Evolutionary conservation across 202 grass and related monocot species (phyloP).

Genomic region (Brachypodium distachyon): DNA sequence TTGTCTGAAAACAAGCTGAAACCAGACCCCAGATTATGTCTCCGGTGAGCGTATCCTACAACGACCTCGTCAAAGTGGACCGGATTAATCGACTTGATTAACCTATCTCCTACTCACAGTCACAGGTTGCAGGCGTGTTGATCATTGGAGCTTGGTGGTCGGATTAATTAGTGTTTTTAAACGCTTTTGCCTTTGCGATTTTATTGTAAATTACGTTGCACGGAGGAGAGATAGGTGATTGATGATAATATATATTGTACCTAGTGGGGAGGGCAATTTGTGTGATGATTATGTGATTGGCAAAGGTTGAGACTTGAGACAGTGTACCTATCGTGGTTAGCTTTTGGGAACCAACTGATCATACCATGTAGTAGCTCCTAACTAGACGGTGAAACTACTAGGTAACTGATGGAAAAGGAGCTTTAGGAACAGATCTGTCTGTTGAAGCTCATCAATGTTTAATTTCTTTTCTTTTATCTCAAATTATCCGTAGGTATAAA

Average conservation of each 20-base stretch:
- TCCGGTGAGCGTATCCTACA: neutral
- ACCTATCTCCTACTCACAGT: constrained; percentile 11
- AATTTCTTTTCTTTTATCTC: neutral
- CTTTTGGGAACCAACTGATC: constrained; percentile 36
- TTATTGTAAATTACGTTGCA: neutral
- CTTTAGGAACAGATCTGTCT: neutral
- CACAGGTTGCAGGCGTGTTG: neutral
- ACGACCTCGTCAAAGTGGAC: neutral
- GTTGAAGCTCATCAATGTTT: neutral
- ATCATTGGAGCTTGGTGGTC: neutral
- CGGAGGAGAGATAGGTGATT: neutral
- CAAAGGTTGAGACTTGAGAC: constrained; percentile 14
- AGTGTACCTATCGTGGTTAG: constrained; percentile 16
- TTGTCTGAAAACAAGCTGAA: constrained; percentile 22
- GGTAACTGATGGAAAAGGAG: constrained; percentile 5
- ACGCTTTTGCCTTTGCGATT: constrained; percentile 11
- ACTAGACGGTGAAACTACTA: constrained; percentile 3
- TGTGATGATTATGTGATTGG: neutral
- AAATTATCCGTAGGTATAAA: neutral
- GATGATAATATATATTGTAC: neutral
- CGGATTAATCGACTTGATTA: neutral
- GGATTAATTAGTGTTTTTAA: constrained; percentile 3
- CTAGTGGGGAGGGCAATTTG: constrained; percentile 27
- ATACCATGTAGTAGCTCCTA: neutral
- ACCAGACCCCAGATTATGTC: neutral